A percentile compares a stretch with the other conserved stretches of the same genome.
phyloP scores from a whole-genome alignment of 1,284 basidiomycete genomes.

The Sutorius eximius region DNA sequence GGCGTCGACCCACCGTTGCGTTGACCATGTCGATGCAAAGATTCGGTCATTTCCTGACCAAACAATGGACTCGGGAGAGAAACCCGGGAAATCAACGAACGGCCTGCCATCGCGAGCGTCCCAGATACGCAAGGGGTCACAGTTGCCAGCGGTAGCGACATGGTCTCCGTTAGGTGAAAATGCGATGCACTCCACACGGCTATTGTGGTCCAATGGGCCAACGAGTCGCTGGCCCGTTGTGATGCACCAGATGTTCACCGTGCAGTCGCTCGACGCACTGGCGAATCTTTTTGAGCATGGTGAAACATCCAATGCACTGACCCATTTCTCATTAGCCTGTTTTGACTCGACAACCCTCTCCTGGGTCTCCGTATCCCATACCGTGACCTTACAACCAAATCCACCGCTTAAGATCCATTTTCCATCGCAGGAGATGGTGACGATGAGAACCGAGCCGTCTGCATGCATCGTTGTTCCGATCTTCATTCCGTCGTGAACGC shows the following conservation, averaged over 20 bases:
- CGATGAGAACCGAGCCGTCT: conserved; percentile 7
- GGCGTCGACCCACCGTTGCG: conserved; percentile 14
- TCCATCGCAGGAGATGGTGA: conserved; percentile 19
- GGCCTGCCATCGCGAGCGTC: conserved; percentile 12
- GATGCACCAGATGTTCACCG: conserved; percentile 15
- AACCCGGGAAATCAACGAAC: conserved; percentile 8
- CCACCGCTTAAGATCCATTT: conserved; percentile 21
- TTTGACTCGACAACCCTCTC: conserved; percentile 4
- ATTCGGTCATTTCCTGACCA: conserved; percentile 22
- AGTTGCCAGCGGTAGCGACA: conserved; percentile 17
- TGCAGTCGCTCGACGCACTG: conserved; percentile 13
- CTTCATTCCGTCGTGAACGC: conserved; percentile 11
- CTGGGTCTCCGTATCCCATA: conserved; percentile 21
- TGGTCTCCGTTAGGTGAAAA: conserved; percentile 24
- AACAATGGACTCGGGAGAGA: conserved; percentile 18
- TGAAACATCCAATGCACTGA: conserved; percentile 19
- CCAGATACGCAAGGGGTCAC: conserved; percentile 19
- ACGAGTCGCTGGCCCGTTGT: conserved; percentile 19
- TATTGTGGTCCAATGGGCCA: conserved; percentile 18
- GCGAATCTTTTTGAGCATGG: conserved; percentile 17
- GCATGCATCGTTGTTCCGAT: conserved; percentile 13
- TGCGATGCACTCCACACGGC: conserved; percentile 11
- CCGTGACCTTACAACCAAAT: conserved; percentile 2
- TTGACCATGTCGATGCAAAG: conserved; percentile 12
- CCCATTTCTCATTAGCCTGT: conserved; percentile 3